Evolutionary conservation across 2,329 filamentous ascomycete genomes (phyloP).

Genomic region (Diaporthe caulivora): DNA sequence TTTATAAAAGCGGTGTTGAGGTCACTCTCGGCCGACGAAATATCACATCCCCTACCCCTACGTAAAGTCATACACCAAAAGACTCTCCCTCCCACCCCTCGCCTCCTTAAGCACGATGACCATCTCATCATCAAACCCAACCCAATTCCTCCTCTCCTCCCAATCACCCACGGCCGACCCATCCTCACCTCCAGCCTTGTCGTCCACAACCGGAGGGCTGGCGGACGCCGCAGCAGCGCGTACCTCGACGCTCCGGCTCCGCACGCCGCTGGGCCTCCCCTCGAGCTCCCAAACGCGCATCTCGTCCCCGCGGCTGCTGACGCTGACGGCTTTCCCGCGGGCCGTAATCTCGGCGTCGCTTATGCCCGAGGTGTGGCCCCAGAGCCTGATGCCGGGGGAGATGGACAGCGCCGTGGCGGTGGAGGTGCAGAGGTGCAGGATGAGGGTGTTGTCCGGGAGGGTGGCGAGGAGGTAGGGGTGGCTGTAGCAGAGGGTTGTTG

Average conservation of each 20-base stretch:
- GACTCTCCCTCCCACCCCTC: constrained; percentile 73
- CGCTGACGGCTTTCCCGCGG: constrained; percentile 89
- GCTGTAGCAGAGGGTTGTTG: constrained; percentile 75
- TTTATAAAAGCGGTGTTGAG: too few relatives aligned
- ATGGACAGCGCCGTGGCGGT: constrained; percentile 75
- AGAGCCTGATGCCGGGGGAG: constrained; percentile 80
- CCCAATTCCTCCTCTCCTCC: constrained; percentile 71
- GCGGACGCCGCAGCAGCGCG: constrained; percentile 48
- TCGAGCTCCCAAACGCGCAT: constrained; percentile 92
- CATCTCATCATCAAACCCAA: constrained; percentile 92
- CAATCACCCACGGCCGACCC: constrained; percentile 43
- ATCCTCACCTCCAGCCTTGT: constrained; percentile 21
- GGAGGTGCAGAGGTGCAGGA: constrained; percentile 84
- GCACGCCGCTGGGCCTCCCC: constrained; percentile 62
- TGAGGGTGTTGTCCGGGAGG: constrained; percentile 88
- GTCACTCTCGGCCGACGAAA: constrained; percentile 7
- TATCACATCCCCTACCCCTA: constrained; percentile 47
- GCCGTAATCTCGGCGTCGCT: constrained; percentile 87
- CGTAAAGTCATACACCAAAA: constrained; percentile 91
- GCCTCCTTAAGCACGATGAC: constrained; percentile 87
- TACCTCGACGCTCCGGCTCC: constrained; percentile 64
- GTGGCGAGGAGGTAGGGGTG: constrained; percentile 90
- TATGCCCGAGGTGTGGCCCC: constrained; percentile 93
- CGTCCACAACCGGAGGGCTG: background rate
- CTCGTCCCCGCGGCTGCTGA: constrained; percentile 83